phyloP scores from a whole-genome alignment of 345 rosid species.

The Bretschneidera sinensis region DNA sequence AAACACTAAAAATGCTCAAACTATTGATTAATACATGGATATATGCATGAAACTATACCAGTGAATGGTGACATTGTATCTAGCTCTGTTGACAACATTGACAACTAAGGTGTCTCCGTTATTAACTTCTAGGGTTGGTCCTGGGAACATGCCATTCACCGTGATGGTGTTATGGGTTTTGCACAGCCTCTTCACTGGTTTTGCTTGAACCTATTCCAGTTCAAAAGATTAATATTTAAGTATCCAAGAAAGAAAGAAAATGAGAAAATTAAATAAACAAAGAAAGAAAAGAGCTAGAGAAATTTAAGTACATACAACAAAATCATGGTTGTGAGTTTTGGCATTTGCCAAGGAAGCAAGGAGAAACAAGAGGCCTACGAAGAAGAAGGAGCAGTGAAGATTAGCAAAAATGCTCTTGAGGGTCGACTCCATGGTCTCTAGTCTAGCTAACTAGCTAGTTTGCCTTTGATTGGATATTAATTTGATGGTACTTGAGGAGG shows the following conservation, averaged over 20 bases:
- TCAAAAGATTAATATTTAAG: slow-evolving; percentile 4
- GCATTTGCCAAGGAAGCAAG: slow-evolving; percentile 38
- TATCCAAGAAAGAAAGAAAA: background rate
- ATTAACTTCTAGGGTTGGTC: slow-evolving; percentile 75
- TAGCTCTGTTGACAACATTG: slow-evolving; percentile 59
- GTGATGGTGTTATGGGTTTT: slow-evolving; percentile 67
- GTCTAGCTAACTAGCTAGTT: too few species aligned
- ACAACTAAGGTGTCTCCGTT: slow-evolving; percentile 71
- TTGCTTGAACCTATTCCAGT: slow-evolving; percentile 57
- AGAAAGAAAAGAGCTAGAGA: background rate
- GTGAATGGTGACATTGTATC: slow-evolving; percentile 76
- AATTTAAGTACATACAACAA: slow-evolving; percentile 51
- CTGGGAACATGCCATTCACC: slow-evolving; percentile 91
- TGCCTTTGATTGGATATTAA: too few species aligned
- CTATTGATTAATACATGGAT: too few species aligned
- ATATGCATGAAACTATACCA: slow-evolving; percentile 43
- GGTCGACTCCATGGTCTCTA: slow-evolving; percentile 18
- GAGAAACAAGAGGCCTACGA: slow-evolving; percentile 36
- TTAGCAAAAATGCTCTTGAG: slow-evolving; percentile 8
- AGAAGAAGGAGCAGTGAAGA: slow-evolving; percentile 14
- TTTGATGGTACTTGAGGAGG: too few species aligned
- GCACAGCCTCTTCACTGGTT: slow-evolving; percentile 95
- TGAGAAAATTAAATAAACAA: background rate
- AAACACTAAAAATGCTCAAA: too few species aligned
- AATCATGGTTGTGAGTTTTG: slow-evolving; percentile 56